Evolutionary conservation across 768 basidiomycete genomes (phyloP).

Genomic region (Pleurotus sapidus): DNA sequence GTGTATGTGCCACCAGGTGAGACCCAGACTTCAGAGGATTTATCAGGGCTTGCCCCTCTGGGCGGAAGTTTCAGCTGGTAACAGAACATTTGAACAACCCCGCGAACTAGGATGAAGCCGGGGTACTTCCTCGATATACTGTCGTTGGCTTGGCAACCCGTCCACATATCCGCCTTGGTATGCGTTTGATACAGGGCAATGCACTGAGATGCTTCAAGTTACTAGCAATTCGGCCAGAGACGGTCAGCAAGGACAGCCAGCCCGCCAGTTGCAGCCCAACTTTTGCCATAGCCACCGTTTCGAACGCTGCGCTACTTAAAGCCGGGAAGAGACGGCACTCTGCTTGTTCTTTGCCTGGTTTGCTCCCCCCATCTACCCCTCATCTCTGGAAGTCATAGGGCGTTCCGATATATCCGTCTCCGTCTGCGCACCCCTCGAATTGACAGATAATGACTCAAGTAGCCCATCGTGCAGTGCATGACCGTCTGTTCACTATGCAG

Average conservation of each 20-base stretch:
- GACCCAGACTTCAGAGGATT: no score
- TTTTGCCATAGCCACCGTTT: background rate
- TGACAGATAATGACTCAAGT: conserved; percentile 4
- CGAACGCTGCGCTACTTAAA: background rate
- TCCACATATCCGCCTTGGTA: background rate
- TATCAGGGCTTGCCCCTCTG: background rate
- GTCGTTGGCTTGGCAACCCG: conserved; percentile 3
- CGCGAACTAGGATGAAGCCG: no score
- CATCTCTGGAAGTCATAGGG: conserved; percentile 1
- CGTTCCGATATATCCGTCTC: background rate
- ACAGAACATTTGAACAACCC: background rate
- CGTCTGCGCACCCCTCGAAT: background rate
- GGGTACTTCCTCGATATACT: background rate
- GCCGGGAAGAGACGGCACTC: background rate
- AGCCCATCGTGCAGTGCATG: background rate
- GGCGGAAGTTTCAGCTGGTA: background rate
- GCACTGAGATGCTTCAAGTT: no score
- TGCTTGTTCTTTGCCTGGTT: conserved; percentile 5
- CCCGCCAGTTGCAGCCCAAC: no score
- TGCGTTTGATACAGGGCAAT: no score
- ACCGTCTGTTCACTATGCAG: background rate
- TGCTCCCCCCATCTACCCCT: background rate
- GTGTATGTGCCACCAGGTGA: no score
- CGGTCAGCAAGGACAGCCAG: background rate
- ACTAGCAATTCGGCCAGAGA: background rate